Conservation (phyloP, 2,329 filamentous ascomycete species). For the Fusarium goolgardi region DNA sequence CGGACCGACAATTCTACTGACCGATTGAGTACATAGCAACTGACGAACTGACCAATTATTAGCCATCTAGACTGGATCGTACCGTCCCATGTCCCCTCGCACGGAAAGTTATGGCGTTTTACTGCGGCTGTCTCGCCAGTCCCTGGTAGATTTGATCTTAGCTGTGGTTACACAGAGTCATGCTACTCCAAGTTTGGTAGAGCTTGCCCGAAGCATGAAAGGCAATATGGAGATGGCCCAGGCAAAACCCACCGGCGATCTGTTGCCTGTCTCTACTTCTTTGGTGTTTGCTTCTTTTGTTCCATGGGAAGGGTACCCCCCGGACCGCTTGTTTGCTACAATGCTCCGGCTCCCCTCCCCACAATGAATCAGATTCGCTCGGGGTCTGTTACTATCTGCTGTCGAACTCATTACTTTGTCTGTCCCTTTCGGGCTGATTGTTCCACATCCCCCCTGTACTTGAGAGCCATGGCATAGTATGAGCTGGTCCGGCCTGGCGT, state of each 20-base stretch:
- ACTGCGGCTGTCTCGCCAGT: constrained; percentile 35
- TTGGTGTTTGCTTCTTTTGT: constrained; percentile 9
- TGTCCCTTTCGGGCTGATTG: constrained; percentile 5
- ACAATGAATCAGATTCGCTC: constrained; percentile 10
- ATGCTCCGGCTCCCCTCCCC: constrained; percentile 14
- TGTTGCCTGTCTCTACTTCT: constrained; percentile 15
- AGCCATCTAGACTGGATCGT: not conserved
- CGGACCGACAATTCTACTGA: constrained; percentile 4
- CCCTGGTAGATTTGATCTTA: constrained; percentile 23
- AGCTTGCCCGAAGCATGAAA: constrained; percentile 28
- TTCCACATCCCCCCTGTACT: constrained; percentile 1
- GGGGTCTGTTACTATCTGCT: constrained; percentile 10
- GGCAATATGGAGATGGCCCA: constrained; percentile 25
- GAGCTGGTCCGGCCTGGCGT: not conserved
- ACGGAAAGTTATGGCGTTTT: constrained; percentile 9
- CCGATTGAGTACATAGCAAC: not conserved
- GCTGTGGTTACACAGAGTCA: constrained; percentile 40
- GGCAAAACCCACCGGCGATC: constrained; percentile 35
- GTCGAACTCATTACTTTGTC: constrained; percentile 10
- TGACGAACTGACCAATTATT: not conserved
- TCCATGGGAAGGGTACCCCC: constrained; percentile 5
- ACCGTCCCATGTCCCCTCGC: constrained; percentile 5
- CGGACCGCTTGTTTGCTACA: constrained; percentile 22
- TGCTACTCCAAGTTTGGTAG: constrained; percentile 41
- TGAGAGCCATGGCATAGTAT: constrained; percentile 6